Conservation (phyloP, 306 rosid genomes). For the Castanea sativa region DNA sequence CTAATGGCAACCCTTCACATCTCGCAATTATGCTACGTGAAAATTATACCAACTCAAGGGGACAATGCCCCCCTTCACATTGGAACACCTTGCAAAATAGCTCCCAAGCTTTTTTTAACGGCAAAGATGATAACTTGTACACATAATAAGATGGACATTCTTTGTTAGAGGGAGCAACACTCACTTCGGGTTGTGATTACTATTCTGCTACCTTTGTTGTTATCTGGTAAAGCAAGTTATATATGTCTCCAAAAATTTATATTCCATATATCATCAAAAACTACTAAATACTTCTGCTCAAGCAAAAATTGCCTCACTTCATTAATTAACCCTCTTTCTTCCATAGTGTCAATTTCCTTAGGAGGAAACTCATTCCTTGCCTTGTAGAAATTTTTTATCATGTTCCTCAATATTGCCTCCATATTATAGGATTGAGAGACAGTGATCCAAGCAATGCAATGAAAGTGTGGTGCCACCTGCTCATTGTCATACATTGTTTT, state of each 20-base stretch:
- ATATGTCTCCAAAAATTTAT: background rate
- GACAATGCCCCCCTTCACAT: too few species aligned
- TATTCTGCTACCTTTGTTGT: background rate
- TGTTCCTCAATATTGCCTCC: background rate
- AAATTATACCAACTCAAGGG: too few species aligned
- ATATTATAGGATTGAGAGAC: background rate
- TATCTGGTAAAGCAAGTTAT: background rate
- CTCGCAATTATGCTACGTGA: too few species aligned
- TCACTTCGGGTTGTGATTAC: background rate
- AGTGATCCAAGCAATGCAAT: constrained; percentile 6
- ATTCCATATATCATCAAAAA: constrained; percentile 8
- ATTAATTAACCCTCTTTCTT: background rate
- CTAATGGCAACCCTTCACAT: too few species aligned
- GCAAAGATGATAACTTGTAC: too few species aligned
- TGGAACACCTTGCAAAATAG: too few species aligned
- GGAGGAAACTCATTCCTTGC: background rate
- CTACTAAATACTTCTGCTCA: background rate
- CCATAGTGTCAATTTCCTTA: background rate
- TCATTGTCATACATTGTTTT: constrained; percentile 3
- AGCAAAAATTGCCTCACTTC: background rate
- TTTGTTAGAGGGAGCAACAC: too few species aligned
- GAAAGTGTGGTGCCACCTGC: background rate
- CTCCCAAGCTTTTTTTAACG: too few species aligned
- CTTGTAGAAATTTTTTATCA: background rate
- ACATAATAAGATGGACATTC: too few species aligned